These are phyloP conservation scores for Ogataea hybrid DNA, from an alignment of 1,139 yeast species.

Conservation along the genomic window DNA sequence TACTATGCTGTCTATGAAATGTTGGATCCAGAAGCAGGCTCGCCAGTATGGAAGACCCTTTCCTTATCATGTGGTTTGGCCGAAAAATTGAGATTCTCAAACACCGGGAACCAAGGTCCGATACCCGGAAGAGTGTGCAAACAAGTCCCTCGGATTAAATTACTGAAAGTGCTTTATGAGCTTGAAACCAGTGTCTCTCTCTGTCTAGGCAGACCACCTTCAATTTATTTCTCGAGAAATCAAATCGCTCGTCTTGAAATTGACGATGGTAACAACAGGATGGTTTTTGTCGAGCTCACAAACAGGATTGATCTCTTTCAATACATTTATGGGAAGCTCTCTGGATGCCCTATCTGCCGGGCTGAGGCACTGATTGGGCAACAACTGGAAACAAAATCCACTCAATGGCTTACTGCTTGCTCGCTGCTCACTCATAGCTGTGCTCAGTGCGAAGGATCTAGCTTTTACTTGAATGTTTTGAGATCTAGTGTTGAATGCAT, in stretches of 20 bases:
- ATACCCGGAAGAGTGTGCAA: conserved; percentile 16
- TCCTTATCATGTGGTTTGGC: conserved; percentile 20
- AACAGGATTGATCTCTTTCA: neutral
- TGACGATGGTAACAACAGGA: neutral
- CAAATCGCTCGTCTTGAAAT: neutral
- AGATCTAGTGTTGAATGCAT: neutral
- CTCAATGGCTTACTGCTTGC: neutral
- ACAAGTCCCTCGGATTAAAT: conserved; percentile 7
- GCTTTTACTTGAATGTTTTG: neutral
- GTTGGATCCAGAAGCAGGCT: conserved; percentile 21
- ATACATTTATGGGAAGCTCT: neutral
- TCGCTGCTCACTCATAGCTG: neutral
- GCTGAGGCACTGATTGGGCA: too few species aligned
- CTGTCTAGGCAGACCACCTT: conserved; percentile 17
- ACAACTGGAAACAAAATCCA: neutral
- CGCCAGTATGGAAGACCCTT: conserved; percentile 16
- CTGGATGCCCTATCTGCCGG: neutral
- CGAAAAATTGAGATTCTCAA: conserved; percentile 19
- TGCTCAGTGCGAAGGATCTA: neutral
- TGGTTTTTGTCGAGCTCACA: neutral
- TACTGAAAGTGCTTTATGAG: conserved; percentile 13
- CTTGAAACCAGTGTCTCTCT: conserved; percentile 17
- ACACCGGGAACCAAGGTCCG: conserved; percentile 5
- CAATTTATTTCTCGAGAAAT: neutral
- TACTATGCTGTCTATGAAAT: conserved; percentile 19